Conservation (phyloP, 176 grass and related monocot genomes). For the Eremochloa ophiuroides region DNA sequence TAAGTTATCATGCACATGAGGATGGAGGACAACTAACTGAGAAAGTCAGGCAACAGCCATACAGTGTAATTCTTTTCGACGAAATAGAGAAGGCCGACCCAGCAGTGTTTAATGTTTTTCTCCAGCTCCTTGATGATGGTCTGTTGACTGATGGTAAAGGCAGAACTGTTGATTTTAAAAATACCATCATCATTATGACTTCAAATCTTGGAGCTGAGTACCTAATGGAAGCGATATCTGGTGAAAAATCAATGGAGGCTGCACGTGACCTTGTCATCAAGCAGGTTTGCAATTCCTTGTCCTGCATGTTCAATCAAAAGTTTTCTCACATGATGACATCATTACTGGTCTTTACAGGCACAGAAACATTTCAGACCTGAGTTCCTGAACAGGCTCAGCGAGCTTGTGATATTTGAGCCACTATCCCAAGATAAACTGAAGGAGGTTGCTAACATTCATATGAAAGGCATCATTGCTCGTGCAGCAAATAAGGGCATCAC, state of each 20-base stretch:
- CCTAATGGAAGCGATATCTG: slow-evolving; percentile 22
- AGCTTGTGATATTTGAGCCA: slow-evolving; percentile 58
- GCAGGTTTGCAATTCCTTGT: slow-evolving; percentile 16
- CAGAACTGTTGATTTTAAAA: slow-evolving; percentile 44
- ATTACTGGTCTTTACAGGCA: slow-evolving; percentile 26
- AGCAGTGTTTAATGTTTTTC: slow-evolving; percentile 38
- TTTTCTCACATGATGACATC: not conserved
- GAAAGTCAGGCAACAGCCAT: slow-evolving; percentile 38
- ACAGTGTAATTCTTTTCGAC: slow-evolving; percentile 46
- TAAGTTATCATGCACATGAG: slow-evolving; percentile 23
- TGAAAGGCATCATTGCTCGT: slow-evolving; percentile 51
- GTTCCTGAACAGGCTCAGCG: slow-evolving; percentile 46
- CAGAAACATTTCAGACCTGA: slow-evolving; percentile 52
- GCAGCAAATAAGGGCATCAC: slow-evolving; percentile 50
- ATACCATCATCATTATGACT: slow-evolving; percentile 54
- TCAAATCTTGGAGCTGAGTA: slow-evolving; percentile 52
- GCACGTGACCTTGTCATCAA: slow-evolving; percentile 26
- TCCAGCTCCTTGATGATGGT: slow-evolving; percentile 51
- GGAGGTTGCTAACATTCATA: slow-evolving; percentile 46
- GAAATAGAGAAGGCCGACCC: slow-evolving; percentile 50
- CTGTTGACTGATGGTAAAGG: slow-evolving; percentile 54
- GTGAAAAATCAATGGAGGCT: slow-evolving; percentile 20
- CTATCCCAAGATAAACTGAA: slow-evolving; percentile 34
- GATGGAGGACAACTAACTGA: slow-evolving; percentile 51
- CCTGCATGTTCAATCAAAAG: not conserved